Evolutionary conservation across 495 filamentous ascomycete species (phyloP), one percentile per base, ranked within the genome.

Genomic region (Penicillium argentinense): DNA sequence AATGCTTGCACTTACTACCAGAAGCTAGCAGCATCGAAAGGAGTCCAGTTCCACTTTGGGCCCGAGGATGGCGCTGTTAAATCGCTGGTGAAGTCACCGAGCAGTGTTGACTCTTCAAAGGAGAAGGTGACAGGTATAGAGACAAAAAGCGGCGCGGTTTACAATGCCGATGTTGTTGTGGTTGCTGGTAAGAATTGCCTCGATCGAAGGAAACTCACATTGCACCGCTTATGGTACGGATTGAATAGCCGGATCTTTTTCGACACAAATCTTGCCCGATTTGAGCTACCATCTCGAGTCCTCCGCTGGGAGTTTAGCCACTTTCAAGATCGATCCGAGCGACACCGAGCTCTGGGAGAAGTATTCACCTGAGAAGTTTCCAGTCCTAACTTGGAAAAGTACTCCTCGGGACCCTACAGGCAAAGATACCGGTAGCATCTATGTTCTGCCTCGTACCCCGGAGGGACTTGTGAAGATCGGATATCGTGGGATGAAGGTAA

Each of bases 131-230:
- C 17, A 9, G 52, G 52, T 0, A 6, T 55, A 9, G 51, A 42
- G 21, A 56, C 48, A 7, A 45, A 45, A 5, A 24, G 45, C 23
- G 53, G 53, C n/a, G 13, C 18, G 11, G 19, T 40, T 22, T 44
- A 56, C 17, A 12, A 52, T 9, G 53, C 53, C 3, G 26, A 52
- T 13, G 22, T 33, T n/a, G 44, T 56, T 18, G 48, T 52, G 9
- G 48, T 56, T 13, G 53, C 53, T 18, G 53, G 53, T 56, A 38
- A 51, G 53, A 27, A n/a, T n/a, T n/a, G n/a, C n/a, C n/a, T n/a
- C n/a, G n/a, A n/a, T n/a, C n/a, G n/a, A n/a, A n/a, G n/a, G n/a
- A n/a, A n/a, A n/a, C n/a, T n/a, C n/a, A n/a, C n/a, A n/a, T n/a
- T n/a, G n/a, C n/a, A n/a, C n/a, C n/a, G n/a, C n/a, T n/a, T 36